phyloP scores from a whole-genome alignment of 352 stramenopile genomes.

The Elongisporangium undulatum region DNA sequence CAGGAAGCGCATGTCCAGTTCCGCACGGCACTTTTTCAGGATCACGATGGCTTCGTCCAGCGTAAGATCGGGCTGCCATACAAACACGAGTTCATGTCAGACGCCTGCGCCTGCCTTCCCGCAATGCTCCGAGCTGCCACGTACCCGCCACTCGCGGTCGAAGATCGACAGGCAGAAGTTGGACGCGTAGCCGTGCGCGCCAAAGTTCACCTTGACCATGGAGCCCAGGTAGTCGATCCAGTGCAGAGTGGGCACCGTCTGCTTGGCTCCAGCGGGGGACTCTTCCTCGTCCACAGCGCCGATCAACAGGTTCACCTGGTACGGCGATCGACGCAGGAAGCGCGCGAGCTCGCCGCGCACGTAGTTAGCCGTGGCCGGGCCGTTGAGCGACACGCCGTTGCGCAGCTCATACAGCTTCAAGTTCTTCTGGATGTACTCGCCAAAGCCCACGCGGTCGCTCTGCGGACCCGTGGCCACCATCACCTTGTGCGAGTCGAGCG shows the following conservation, averaged over 20 bases:
- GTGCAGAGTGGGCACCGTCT: conserved; percentile 66
- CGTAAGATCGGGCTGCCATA: conserved; percentile 56
- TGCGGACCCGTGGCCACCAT: conserved; percentile 73
- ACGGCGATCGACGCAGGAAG: conserved; percentile 77
- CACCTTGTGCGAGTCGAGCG: conserved; percentile 80
- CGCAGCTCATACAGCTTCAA: conserved; percentile 90
- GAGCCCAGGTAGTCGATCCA: conserved; percentile 87
- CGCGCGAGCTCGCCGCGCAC: conserved; percentile 76
- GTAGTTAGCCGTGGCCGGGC: conserved; percentile 78
- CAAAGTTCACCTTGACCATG: conserved; percentile 87
- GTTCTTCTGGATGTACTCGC: conserved; percentile 90
- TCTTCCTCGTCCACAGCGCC: conserved; percentile 55
- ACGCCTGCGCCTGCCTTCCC: neutral
- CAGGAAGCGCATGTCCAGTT: conserved; percentile 83
- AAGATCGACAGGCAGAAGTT: conserved; percentile 88
- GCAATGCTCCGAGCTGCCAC: conserved; percentile 1
- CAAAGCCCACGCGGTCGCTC: conserved; percentile 77
- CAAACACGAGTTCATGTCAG: conserved; percentile 5
- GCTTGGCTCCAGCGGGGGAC: conserved; percentile 19
- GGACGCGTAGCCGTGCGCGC: conserved; percentile 77
- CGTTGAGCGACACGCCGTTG: conserved; percentile 83
- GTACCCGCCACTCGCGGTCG: conserved; percentile 80
- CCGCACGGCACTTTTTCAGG: conserved; percentile 72
- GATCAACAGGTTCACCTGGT: conserved; percentile 85
- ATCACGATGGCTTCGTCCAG: conserved; percentile 71